A percentile compares a stretch with the other conserved stretches of the same genome.
These are phyloP conservation scores for Alternaria gansuensis DNA, from an alignment of 2,329 filamentous ascomycete genomes.

Conservation along the genomic window DNA sequence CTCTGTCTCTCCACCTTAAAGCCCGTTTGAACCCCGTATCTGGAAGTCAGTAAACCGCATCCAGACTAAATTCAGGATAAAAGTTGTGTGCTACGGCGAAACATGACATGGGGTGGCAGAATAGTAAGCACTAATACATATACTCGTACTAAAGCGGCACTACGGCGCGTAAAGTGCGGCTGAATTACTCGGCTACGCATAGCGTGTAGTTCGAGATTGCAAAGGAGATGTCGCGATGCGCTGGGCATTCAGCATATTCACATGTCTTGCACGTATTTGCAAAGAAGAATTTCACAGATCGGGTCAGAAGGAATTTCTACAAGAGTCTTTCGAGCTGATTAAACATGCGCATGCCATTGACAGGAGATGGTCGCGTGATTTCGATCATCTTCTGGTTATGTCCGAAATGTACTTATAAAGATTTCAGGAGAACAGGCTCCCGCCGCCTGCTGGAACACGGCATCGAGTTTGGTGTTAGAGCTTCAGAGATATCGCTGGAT, in stretches of 20 bases:
- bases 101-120: constrained; percentile 5
- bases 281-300: constrained; percentile 11
- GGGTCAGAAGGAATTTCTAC: constrained; percentile 10
- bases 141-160: constrained; percentile 4
- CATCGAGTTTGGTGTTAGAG: constrained; percentile 11
- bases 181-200: constrained; percentile 6
- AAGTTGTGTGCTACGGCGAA: constrained; percentile 6
- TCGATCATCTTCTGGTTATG: constrained; percentile 12
- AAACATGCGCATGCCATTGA: constrained; percentile 9
- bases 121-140: constrained; percentile 4
- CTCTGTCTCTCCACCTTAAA: constrained; percentile 1
- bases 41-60: constrained; percentile 5
- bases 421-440: constrained; percentile 10
- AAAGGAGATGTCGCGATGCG: constrained; percentile 6
- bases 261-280: constrained; percentile 9
- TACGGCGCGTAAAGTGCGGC: constrained; percentile 5
- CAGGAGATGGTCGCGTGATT: constrained; percentile 10
- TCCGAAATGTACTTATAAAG: constrained; percentile 10
- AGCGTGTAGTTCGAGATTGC: constrained; percentile 3
- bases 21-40: constrained; percentile 3
- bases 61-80: constrained; percentile 5
- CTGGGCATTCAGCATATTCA: constrained; percentile 6
- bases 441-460: constrained; percentile 5
- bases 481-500: constrained; percentile 9
- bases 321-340: constrained; percentile 10